Evolutionary conservation across 805 yeast genomes (phyloP), one percentile per base, ranked within the genome.

Genomic region (Torulaspora indica): DNA sequence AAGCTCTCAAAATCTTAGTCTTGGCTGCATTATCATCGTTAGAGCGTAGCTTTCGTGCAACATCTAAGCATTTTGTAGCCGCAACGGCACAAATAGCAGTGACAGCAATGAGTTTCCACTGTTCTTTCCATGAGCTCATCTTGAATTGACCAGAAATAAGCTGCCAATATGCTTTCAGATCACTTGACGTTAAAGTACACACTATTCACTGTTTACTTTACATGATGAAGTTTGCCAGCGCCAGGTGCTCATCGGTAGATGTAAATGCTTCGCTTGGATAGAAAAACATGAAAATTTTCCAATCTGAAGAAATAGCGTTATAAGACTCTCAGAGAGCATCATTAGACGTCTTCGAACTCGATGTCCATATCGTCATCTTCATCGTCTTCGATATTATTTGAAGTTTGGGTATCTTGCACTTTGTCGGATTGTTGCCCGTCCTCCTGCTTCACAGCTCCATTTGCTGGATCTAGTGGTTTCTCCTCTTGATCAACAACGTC

Each of bases 341-440:
- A 40, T 35, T 34, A 48, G 23, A 65, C 69, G 43, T 65, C 68
- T 45, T 65, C 69, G 48, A 65, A 65, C 35, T 62, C 68, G 28
- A 59, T 58, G 27, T 63, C 66, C 54, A 57, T 57, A 20, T 63
- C 68, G 20, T 60, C 66, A 30, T 25, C 28, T 8, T 61, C 65
- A 22, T 54, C 61, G 28, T 52, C 56, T 12, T 45, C 57, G 23
- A 50, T 53, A 6, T 42, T 46, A 17, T 42, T 38, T 14, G 40
- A 37, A 14, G 20, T 30, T 20, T 24, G 24, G 8, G 30, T 14
- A 7, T 33, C 36, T 22, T 27, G 24, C 14, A 23, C 18, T 3
- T 28, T 22, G 23, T 38, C 35, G 20, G 22, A 17, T 20, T 12
- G 29, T 9, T n/a, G 27, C 17, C 15, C 28, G 9, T 13, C 23